Conservation (phyloP, 768 basidiomycete species). For the Serendipita vermifera region DNA sequence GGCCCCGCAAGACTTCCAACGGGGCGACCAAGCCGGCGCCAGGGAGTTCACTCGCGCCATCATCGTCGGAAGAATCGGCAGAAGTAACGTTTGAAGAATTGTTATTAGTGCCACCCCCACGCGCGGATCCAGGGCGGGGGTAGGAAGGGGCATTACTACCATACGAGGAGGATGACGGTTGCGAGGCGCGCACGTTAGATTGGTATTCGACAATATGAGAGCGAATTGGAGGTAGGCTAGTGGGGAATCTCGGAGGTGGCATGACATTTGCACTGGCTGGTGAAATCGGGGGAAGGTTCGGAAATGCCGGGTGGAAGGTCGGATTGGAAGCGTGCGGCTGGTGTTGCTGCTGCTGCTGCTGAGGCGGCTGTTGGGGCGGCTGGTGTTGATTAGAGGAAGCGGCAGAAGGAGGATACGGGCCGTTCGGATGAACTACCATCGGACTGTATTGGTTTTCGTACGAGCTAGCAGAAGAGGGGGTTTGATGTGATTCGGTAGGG, state of each 20-base stretch:
- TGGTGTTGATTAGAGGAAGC: conserved; percentile 1
- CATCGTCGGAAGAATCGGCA: conserved; percentile 72
- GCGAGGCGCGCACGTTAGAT: conserved; percentile 5
- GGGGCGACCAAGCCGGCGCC: conserved; percentile 73
- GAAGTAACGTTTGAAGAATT: conserved; percentile 54
- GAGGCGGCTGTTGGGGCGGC: neutral
- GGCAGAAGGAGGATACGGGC: conserved; percentile 6
- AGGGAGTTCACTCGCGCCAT: conserved; percentile 53
- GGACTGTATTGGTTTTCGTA: conserved; percentile 6
- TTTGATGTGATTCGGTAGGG: neutral
- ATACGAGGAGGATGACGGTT: neutral
- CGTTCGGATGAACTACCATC: neutral
- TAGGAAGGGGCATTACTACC: neutral
- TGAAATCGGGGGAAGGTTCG: conserved; percentile 11
- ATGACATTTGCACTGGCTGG: conserved; percentile 9
- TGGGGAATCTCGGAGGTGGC: neutral
- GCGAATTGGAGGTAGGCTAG: conserved; percentile 8
- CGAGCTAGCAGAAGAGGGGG: conserved; percentile 7
- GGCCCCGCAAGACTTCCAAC: conserved; percentile 69
- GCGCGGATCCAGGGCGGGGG: conserved; percentile 10
- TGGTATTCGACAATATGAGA: conserved; percentile 9
- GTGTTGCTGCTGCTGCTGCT: neutral
- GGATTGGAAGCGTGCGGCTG: neutral
- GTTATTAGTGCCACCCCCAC: conserved; percentile 9
- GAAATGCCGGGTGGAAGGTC: conserved; percentile 9